A percentile compares a stretch with the other conserved stretches of the same genome.
phyloP scores from a whole-genome alignment of 2,329 filamentous ascomycete genomes.

The Verticillium isaacii region DNA sequence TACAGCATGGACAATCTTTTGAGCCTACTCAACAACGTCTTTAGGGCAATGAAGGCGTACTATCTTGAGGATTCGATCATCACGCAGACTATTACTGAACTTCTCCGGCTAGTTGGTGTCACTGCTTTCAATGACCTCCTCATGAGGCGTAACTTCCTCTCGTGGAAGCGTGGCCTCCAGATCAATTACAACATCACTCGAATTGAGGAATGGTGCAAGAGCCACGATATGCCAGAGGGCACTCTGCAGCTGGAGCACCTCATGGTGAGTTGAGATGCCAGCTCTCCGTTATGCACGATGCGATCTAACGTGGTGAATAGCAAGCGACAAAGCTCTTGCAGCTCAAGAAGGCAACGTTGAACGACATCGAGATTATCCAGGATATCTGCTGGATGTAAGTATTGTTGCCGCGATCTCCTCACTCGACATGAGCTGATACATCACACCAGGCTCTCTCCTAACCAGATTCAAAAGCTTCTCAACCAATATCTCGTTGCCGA shows the following conservation, averaged over 20 bases:
- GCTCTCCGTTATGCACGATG: background rate
- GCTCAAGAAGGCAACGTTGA: slow-evolving; percentile 96
- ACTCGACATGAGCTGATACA: background rate
- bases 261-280: slow-evolving; percentile 60
- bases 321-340: slow-evolving; percentile 98
- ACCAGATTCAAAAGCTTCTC: slow-evolving; percentile 97
- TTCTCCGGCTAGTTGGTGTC: slow-evolving; percentile 87
- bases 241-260: slow-evolving; percentile 96
- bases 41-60: slow-evolving; percentile 98
- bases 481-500: slow-evolving; percentile 98
- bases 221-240: slow-evolving; percentile 98
- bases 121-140: slow-evolving; percentile 98
- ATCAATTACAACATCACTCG: slow-evolving; percentile 99
- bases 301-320: slow-evolving; percentile 32
- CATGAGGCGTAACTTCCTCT: slow-evolving; percentile 97
- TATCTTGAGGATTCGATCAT: slow-evolving; percentile 96
- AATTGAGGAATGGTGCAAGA: slow-evolving; percentile 99
- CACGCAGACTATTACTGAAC: slow-evolving; percentile 89
- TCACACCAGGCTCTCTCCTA: slow-evolving; percentile 75
- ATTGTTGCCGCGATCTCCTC: slow-evolving; percentile 7
- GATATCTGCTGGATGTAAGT: slow-evolving; percentile 99
- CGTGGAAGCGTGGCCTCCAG: slow-evolving; percentile 97
- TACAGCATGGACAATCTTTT: slow-evolving; percentile 99
- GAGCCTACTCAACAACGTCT: slow-evolving; percentile 92
- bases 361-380: slow-evolving; percentile 99